A percentile compares a stretch with the other conserved stretches of the same genome.
Conservation (phyloP, 306 rosid species). For the Carpinus viminea region DNA sequence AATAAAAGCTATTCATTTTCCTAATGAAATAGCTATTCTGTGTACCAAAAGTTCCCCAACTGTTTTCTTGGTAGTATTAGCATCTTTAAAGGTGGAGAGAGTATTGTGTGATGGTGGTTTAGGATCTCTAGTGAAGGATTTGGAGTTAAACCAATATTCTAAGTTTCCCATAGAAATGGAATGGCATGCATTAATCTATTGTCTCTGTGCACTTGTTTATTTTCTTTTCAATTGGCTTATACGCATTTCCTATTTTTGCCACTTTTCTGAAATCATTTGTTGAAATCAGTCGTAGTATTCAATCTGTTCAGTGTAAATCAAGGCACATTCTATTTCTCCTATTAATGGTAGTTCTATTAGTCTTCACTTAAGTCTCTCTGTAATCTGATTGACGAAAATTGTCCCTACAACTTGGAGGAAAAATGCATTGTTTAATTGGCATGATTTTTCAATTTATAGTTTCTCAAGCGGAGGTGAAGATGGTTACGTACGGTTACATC, state of each 20-base stretch:
- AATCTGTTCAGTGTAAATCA: not conserved
- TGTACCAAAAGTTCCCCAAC: no score
- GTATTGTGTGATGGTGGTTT: not conserved
- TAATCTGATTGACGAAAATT: not conserved
- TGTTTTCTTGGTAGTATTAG: not conserved
- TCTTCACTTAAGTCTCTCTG: not conserved
- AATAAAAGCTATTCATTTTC: no score
- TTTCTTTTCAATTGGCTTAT: not conserved
- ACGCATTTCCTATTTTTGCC: no score
- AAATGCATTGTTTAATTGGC: not conserved
- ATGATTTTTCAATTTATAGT: conserved; percentile 35
- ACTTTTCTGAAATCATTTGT: no score
- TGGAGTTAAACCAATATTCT: not conserved
- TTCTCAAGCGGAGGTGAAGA: conserved; percentile 99
- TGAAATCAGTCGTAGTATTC: not conserved
- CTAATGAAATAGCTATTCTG: no score
- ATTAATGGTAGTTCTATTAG: not conserved
- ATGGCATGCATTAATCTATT: not conserved
- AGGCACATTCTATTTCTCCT: not conserved
- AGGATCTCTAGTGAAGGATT: not conserved
- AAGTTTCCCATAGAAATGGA: not conserved
- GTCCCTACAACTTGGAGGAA: not conserved
- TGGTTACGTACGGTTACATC: conserved; percentile 90
- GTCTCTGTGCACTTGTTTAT: not conserved
- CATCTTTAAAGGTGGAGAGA: not conserved